Percentiles rank a stretch among this genome's conserved stretches.
Evolutionary conservation across 1,284 basidiomycete species (phyloP).

Genomic region (Coniophora puteana): DNA sequence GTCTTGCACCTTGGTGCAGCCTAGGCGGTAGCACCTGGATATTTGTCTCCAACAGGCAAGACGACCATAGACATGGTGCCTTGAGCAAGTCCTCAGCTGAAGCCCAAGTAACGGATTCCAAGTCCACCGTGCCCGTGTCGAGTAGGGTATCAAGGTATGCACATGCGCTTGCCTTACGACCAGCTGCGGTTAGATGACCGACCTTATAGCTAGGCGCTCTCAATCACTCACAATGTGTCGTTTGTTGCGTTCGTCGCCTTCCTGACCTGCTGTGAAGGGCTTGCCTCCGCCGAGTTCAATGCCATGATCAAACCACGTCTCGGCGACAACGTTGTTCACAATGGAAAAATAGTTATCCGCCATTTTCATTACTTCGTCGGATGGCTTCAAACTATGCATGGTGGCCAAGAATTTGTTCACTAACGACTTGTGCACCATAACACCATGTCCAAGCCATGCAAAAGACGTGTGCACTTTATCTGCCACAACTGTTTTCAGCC

Average conservation of each 20-base stretch:
- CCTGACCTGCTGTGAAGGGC: conserved; percentile 58
- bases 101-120: conserved; percentile 2
- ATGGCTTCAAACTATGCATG: conserved; percentile 39
- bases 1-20: conserved; percentile 19
- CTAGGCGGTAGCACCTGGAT: conserved; percentile 41
- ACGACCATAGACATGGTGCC: conserved; percentile 41
- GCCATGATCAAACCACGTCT: conserved; percentile 60
- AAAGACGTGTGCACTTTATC: conserved; percentile 50
- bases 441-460: conserved; percentile 65
- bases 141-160: conserved; percentile 22
- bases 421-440: conserved; percentile 44
- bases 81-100: conserved; percentile 22
- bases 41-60: conserved; percentile 54
- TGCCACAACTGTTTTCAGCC: conserved; percentile 34
- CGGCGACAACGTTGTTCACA: conserved; percentile 45
- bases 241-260: conserved; percentile 55
- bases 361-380: conserved; percentile 55
- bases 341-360: conserved; percentile 70
- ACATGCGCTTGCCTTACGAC: conserved; percentile 22
- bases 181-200: conserved; percentile 9
- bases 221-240: conserved; percentile 49
- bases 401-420: conserved; percentile 47
- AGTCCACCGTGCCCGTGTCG: not conserved
- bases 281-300: conserved; percentile 56
- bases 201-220: not conserved